A percentile compares a stretch with the other conserved stretches of the same genome.
Conservation (phyloP, 2,329 filamentous ascomycete genomes). For the Fusarium protoensiforme region DNA sequence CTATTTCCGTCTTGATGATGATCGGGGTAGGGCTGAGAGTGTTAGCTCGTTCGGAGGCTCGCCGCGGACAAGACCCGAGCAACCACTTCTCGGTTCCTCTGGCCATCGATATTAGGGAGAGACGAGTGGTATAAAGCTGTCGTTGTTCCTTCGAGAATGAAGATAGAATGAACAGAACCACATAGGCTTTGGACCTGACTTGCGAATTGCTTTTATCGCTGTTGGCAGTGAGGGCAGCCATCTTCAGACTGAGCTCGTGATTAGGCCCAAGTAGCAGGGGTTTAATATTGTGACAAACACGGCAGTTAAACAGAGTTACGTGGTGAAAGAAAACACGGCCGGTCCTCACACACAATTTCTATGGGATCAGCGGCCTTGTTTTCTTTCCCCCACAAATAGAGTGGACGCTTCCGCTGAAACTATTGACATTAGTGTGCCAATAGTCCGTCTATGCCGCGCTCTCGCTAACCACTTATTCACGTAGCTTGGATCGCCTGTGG, state of each 20-base stretch:
- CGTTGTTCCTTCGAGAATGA: not conserved
- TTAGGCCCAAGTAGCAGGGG: not conserved
- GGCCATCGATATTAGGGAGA: not conserved
- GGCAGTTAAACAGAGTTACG: not conserved
- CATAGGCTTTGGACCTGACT: too few species aligned
- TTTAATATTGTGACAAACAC: not conserved
- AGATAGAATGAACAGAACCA: too few species aligned
- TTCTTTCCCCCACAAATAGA: too few species aligned
- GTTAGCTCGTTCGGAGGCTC: not conserved
- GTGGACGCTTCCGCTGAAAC: not conserved
- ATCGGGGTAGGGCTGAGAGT: not conserved
- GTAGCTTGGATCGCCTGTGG: not conserved
- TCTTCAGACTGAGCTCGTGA: not conserved
- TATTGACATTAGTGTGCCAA: not conserved
- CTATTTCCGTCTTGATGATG: not conserved
- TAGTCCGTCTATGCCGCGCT: not conserved
- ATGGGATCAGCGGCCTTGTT: too few species aligned
- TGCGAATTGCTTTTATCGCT: too few species aligned
- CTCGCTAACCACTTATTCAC: not conserved
- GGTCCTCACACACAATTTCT: too few species aligned
- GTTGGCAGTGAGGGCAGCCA: too few species aligned
- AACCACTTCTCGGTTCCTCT: not conserved
- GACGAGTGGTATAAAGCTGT: not conserved
- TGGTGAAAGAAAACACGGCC: too few species aligned
- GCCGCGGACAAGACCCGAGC: not conserved